A percentile compares a stretch with the other conserved stretches of the same genome.
phyloP scores from a whole-genome alignment of 352 stramenopile genomes.

The Globisporangium carolinianum region DNA sequence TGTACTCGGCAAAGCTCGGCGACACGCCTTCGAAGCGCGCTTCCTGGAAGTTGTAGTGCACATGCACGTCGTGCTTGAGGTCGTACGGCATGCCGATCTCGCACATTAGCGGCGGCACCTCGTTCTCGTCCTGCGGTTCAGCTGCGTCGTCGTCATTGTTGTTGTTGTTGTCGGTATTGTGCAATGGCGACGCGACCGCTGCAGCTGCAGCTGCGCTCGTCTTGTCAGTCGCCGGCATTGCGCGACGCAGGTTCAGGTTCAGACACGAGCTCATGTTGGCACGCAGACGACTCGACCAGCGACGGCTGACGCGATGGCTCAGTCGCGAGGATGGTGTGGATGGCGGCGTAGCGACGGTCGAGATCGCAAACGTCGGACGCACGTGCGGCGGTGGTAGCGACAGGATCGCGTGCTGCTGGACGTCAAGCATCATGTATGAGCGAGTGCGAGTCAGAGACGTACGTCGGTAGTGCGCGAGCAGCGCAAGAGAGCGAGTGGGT shows the following conservation, averaged over 20 bases:
- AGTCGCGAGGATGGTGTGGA: not conserved
- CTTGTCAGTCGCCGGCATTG: not conserved
- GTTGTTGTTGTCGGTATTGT: not conserved
- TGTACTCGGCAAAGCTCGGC: slow-evolving; percentile 70
- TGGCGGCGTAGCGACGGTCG: slow-evolving; percentile 1
- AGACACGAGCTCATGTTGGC: slow-evolving; percentile 35
- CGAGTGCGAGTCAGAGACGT: not conserved
- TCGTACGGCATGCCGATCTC: slow-evolving; percentile 74
- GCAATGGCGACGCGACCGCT: not conserved
- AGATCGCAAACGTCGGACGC: slow-evolving; percentile 9
- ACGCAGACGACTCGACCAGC: slow-evolving; percentile 6
- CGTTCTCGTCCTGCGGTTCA: slow-evolving; percentile 20
- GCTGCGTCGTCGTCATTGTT: not conserved
- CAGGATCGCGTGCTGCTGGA: slow-evolving; percentile 1
- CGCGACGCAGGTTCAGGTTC: slow-evolving; percentile 6
- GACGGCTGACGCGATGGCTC: not conserved
- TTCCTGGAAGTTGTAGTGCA: slow-evolving; percentile 83
- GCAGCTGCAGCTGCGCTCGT: not conserved
- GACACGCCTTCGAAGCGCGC: slow-evolving; percentile 83
- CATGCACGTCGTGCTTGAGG: slow-evolving; percentile 78
- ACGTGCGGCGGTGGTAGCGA: not conserved
- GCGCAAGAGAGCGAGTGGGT: not conserved
- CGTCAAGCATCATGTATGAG: not conserved
- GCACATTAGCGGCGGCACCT: slow-evolving; percentile 17
- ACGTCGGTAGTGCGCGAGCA: not conserved